Evolutionary conservation across 768 basidiomycete species (phyloP), one percentile per base, ranked within the genome.

Genomic region (Lyophyllum shimeji): DNA sequence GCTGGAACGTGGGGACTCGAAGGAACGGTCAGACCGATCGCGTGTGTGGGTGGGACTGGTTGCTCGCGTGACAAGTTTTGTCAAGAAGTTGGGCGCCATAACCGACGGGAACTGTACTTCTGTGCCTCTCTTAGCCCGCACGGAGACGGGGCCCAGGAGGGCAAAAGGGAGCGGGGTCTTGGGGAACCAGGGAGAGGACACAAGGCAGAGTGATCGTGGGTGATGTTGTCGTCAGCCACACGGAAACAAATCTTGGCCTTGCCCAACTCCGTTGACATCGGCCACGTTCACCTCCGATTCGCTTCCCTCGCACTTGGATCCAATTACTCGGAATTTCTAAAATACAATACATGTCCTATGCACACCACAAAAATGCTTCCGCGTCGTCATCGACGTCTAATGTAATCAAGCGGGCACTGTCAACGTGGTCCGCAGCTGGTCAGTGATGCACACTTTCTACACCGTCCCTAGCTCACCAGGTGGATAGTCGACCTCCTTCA

Each of bases 401-500:
- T 9, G 9, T 29, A 29, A 33, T 44, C 20, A 29, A 7, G 23
- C 11, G 17, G 57, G 53, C 21, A 61, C 60, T 60, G 51, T 18
- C 21, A 11, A 31, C 5, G 12, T 2, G 23, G 55, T 56, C 7
- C 52, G 56, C 37, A 31, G 7, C 18, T 2, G 23, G 55, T 56
- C 7, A 57, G 56, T 37, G 25, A 43, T 24, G 18, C 46, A 48
- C 40, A 13, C 31, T 23, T 29, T 43, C n/a, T 29, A n/a, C 27
- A 2, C 17, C 5, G 2, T 20, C 20, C n/a, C 18, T n/a, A 40
- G 25, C 70, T 64, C 61, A 77, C 78, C 69, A 47, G 79, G 74
- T 11, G 80, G 81, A 46, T 73, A 70, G 61, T 82, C 79, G 25
- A 81, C 66, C 45, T 76, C 70, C 39, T 76, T 69, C 33, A 82